Conservation (phyloP, 1,284 basidiomycete species). For the Gymnopus androsaceus region DNA sequence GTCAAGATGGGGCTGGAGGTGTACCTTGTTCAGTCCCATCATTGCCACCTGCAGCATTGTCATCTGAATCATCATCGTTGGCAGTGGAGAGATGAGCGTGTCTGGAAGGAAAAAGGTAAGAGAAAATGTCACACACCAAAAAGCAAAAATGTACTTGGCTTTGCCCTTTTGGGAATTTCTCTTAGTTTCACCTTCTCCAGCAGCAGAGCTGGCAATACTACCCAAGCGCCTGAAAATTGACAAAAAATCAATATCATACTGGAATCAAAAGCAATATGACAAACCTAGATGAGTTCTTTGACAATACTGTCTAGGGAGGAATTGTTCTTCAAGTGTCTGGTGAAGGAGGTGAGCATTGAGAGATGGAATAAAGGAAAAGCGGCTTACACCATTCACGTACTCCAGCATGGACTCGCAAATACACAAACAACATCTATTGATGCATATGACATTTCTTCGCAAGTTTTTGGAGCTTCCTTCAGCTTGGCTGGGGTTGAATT, state of each 20-base stretch:
- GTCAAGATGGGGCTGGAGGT: conserved; percentile 22
- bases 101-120: conserved; percentile 27
- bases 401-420: conserved; percentile 90
- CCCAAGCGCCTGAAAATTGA: conserved; percentile 46
- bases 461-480: conserved; percentile 32
- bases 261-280: conserved; percentile 1
- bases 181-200: conserved; percentile 31
- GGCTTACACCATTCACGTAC: conserved; percentile 83
- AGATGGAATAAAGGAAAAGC: background rate
- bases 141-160: conserved; percentile 37
- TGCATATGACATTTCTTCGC: conserved; percentile 53
- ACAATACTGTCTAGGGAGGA: conserved; percentile 85
- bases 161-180: conserved; percentile 32
- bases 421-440: conserved; percentile 76
- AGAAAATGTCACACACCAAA: background rate
- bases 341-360: background rate
- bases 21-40: conserved; percentile 37
- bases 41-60: conserved; percentile 38
- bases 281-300: conserved; percentile 78
- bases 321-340: conserved; percentile 89
- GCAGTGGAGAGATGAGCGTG: conserved; percentile 47
- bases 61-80: conserved; percentile 40
- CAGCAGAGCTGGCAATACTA: conserved; percentile 42
- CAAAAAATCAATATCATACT: too few relatives aligned
- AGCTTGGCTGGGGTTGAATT: conserved; percentile 18